Conservation (phyloP, 176 grass and related monocot species). For the Saccharum spontaneum region DNA sequence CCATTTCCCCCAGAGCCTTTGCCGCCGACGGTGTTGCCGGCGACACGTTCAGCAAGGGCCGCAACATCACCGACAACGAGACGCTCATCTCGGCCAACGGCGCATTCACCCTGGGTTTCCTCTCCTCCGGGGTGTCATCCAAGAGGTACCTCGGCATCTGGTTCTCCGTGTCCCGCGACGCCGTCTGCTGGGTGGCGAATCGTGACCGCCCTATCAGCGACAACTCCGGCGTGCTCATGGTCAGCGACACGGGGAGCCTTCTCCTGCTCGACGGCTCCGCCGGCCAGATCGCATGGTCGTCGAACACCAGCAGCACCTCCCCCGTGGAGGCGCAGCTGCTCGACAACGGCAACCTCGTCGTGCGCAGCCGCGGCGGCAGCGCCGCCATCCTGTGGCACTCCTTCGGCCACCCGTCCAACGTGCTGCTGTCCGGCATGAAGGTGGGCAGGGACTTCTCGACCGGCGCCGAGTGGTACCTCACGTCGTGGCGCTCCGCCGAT, state of each 20-base stretch:
- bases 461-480: conserved; percentile 25
- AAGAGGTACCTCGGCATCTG: conserved; percentile 18
- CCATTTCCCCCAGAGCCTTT: background rate
- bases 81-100: background rate
- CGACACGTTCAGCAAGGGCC: background rate
- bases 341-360: background rate
- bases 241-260: too few species aligned
- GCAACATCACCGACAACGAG: background rate
- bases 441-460: conserved; percentile 22
- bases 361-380: background rate
- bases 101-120: background rate
- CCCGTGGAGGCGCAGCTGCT: too few species aligned
- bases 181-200: conserved; percentile 52
- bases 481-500: background rate
- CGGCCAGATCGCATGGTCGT: too few species aligned
- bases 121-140: background rate
- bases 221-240: too few species aligned
- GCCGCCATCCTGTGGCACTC: background rate
- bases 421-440: background rate
- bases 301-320: too few species aligned
- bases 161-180: conserved; percentile 14
- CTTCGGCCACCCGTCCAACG: background rate
- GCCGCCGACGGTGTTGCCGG: too few species aligned
- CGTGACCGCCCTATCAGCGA: background rate
- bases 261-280: too few species aligned